Conservation (phyloP, 2,329 filamentous ascomycete species). For the Dendryphion nanum region DNA sequence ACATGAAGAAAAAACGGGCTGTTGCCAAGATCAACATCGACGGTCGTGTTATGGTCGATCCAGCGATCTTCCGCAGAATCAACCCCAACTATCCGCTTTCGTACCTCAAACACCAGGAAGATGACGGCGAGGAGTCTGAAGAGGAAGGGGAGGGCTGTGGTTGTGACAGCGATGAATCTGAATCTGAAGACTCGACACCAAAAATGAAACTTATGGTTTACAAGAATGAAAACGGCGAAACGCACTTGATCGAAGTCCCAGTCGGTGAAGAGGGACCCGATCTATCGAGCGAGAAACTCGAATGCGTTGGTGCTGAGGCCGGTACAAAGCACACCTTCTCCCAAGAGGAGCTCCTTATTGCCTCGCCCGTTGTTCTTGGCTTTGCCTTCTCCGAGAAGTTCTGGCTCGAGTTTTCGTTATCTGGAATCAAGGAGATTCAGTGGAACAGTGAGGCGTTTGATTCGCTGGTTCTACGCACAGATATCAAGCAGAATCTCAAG, state of each 20-base stretch:
- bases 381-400: conserved; percentile 86
- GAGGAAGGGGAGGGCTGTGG: conserved; percentile 44
- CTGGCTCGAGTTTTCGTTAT: conserved; percentile 86
- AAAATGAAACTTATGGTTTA: conserved; percentile 39
- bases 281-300: conserved; percentile 57
- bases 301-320: conserved; percentile 44
- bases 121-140: conserved; percentile 53
- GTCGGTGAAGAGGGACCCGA: conserved; percentile 57
- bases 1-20: conserved; percentile 75
- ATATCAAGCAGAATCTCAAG: conserved; percentile 66
- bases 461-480: conserved; percentile 68
- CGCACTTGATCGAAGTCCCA: conserved; percentile 54
- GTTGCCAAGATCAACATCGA: conserved; percentile 81
- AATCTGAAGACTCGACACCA: conserved; percentile 13
- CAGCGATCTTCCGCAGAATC: conserved; percentile 76
- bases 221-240: conserved; percentile 50
- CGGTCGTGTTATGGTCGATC: conserved; percentile 84
- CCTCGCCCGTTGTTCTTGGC: conserved; percentile 80
- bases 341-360: conserved; percentile 80
- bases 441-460: conserved; percentile 85
- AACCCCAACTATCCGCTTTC: conserved; percentile 84
- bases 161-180: conserved; percentile 23
- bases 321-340: conserved; percentile 57
- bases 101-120: conserved; percentile 68
- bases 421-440: conserved; percentile 73